phyloP scores from a whole-genome alignment of 2,329 filamentous ascomycete species.

The Achaetomium macrosporum region DNA sequence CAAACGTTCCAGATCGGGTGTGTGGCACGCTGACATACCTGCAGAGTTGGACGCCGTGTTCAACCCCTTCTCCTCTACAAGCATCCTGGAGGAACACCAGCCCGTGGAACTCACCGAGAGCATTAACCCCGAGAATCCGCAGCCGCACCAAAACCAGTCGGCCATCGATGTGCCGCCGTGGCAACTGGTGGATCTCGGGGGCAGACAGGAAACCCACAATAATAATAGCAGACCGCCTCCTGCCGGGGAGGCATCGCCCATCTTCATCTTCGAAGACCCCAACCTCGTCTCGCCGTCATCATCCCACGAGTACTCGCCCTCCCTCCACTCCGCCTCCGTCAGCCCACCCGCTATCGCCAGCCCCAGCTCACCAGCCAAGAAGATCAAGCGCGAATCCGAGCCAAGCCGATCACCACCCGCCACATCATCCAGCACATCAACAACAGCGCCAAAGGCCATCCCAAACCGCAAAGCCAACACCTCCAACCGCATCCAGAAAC shows the following conservation, averaged over 20 bases:
- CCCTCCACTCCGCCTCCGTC: conserved; percentile 17
- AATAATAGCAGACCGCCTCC: neutral
- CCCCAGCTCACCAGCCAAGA: conserved; percentile 15
- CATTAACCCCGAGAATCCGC: conserved; percentile 33
- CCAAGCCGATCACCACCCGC: neutral
- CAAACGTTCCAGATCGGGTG: neutral
- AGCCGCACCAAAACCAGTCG: conserved; percentile 35
- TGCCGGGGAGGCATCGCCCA: conserved; percentile 22
- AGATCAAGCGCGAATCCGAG: conserved; percentile 18
- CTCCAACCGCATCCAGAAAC: conserved; percentile 12
- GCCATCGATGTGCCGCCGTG: conserved; percentile 37
- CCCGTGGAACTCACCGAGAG: neutral
- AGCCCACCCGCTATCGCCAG: conserved; percentile 22
- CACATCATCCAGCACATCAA: neutral
- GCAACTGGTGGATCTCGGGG: conserved; percentile 34
- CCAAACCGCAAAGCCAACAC: conserved; percentile 24
- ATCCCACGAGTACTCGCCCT: conserved; percentile 20
- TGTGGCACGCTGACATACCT: neutral
- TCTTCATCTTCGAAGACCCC: conserved; percentile 35
- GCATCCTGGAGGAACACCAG: conserved; percentile 16
- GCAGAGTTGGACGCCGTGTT: conserved; percentile 13
- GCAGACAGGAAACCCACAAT: neutral
- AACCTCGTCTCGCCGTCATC: conserved; percentile 30
- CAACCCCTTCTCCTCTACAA: conserved; percentile 5
- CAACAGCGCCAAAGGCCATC: conserved; percentile 12